Evolutionary conservation across 2,329 filamentous ascomycete species (phyloP), one percentile per base, ranked within the genome.

Genomic region (Colletotrichum sp.): DNA sequence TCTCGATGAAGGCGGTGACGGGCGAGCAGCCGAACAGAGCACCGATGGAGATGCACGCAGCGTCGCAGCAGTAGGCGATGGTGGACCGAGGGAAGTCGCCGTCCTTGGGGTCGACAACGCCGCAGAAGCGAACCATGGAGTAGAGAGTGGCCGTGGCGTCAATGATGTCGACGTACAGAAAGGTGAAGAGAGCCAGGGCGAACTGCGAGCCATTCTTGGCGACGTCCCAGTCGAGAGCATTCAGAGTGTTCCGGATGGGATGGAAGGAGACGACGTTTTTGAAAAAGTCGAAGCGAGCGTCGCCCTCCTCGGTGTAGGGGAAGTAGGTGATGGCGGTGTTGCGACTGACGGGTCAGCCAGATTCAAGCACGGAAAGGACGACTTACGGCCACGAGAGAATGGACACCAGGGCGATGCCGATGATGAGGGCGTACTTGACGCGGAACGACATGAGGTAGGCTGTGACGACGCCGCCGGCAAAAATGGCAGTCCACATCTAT

Each of bases 21-120:
- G 94, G 94, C 0, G 93, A 93, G 59, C 89, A 91, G 4, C 93
- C 94, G 73, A 95, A 89, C 1, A 96, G 86, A 0, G 92, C 90
- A 5, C 93, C 93, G 65, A 95, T 90, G 1, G 93, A 94, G 78
- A 95, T 95, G 76, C 92, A 93, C 16, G 92, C 84, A 2, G 94
- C 93, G 78, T 96, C 94, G 5, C 91, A 92, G 79, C 90, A 93
- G 83, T 95, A 96, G 2, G 96, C 96, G 36, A 96, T 86, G 1
- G 95, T 95, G 3, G 94, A 96, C 55, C 95, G 93, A 68, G 96
- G 95, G 78, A 98, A 98, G 82, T 98, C 95, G n/a, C 93, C 92
- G 3, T 93, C 92, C 62, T 90, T 88, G 79, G 89, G 84, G 81
- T 93, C 89, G 79, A 94, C 91, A 60, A 90, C 90, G 32, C 92